Conservation (phyloP, 768 basidiomycete species). For the Cyclocybe cylindracea region DNA sequence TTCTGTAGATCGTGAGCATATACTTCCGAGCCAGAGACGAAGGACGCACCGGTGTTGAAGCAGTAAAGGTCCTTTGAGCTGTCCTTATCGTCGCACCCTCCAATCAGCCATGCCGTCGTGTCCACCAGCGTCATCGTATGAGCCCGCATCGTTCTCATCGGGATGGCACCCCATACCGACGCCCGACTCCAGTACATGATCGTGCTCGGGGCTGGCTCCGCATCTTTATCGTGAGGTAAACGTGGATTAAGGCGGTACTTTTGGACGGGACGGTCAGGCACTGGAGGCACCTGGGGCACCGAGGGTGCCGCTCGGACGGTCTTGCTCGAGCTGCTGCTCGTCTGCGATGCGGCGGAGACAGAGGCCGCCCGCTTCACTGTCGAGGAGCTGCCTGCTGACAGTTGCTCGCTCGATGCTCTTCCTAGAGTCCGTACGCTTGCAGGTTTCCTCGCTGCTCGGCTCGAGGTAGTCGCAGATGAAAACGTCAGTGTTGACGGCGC, state of each 20-base stretch:
- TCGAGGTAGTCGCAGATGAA: conserved; percentile 4
- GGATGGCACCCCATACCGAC: conserved; percentile 72
- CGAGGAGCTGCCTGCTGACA: conserved; percentile 16
- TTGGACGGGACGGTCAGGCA: conserved; percentile 1
- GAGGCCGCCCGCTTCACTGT: conserved; percentile 20
- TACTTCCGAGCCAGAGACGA: neutral
- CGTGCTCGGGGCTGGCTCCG: conserved; percentile 64
- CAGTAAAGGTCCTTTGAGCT: conserved; percentile 78
- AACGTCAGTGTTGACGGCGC: conserved; percentile 16
- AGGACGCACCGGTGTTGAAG: conserved; percentile 73
- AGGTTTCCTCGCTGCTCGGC: conserved; percentile 20
- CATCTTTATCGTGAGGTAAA: conserved; percentile 62
- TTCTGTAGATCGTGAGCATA: conserved; percentile 42
- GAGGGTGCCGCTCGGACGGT: conserved; percentile 4
- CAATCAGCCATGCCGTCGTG: conserved; percentile 82
- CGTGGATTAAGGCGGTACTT: conserved; percentile 43
- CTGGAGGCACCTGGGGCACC: conserved; percentile 7
- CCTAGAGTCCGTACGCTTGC: conserved; percentile 38
- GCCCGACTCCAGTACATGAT: conserved; percentile 87
- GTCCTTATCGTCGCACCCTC: conserved; percentile 83
- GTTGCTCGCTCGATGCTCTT: conserved; percentile 21
- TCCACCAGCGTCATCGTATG: conserved; percentile 87
- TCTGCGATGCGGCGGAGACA: conserved; percentile 10
- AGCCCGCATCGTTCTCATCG: conserved; percentile 71
- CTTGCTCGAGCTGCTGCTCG: conserved; percentile 5